A percentile compares a stretch with the other conserved stretches of the same genome.
These are phyloP conservation scores for Pythium vanterpoolii DNA, from an alignment of 352 stramenopile species.

Conservation along the genomic window DNA sequence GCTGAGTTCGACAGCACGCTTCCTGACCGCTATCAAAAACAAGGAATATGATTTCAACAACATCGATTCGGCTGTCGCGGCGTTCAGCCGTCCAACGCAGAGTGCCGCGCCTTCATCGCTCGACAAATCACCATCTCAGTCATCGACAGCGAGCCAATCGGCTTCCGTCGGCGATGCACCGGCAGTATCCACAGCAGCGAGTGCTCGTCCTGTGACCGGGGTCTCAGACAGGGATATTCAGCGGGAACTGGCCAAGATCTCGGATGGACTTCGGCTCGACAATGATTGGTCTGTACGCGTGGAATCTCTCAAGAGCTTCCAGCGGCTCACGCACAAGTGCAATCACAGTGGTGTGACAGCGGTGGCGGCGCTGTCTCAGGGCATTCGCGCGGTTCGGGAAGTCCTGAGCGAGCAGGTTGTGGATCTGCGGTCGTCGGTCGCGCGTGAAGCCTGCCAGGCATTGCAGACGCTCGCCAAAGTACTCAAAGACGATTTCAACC, in stretches of 20 bases:
- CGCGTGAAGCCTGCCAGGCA: slow-evolving; percentile 67
- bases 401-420: slow-evolving; percentile 65
- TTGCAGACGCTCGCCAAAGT: slow-evolving; percentile 59
- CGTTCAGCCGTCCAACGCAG: slow-evolving; percentile 7
- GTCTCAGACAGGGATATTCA: slow-evolving; percentile 64
- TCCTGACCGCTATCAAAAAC: slow-evolving; percentile 25
- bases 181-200: background rate
- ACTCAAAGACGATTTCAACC: slow-evolving; percentile 72
- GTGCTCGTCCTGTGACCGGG: slow-evolving; percentile 5
- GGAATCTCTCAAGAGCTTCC: slow-evolving; percentile 57
- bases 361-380: slow-evolving; percentile 32
- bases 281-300: slow-evolving; percentile 83
- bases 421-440: slow-evolving; percentile 78
- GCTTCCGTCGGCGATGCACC: slow-evolving; percentile 10
- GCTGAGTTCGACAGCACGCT: slow-evolving; percentile 24
- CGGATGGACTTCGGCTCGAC: slow-evolving; percentile 51
- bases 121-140: slow-evolving; percentile 41
- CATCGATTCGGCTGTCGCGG: slow-evolving; percentile 32
- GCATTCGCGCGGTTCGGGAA: slow-evolving; percentile 56
- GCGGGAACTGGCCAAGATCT: slow-evolving; percentile 47
- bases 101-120: background rate
- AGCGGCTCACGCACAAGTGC: slow-evolving; percentile 51
- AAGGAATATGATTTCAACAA: slow-evolving; percentile 35
- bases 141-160: slow-evolving; percentile 31
- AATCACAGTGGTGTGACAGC: slow-evolving; percentile 27